These are phyloP conservation scores for Phialophora chinensis DNA, from an alignment of 2,329 filamentous ascomycete species.

Conservation along the genomic window DNA sequence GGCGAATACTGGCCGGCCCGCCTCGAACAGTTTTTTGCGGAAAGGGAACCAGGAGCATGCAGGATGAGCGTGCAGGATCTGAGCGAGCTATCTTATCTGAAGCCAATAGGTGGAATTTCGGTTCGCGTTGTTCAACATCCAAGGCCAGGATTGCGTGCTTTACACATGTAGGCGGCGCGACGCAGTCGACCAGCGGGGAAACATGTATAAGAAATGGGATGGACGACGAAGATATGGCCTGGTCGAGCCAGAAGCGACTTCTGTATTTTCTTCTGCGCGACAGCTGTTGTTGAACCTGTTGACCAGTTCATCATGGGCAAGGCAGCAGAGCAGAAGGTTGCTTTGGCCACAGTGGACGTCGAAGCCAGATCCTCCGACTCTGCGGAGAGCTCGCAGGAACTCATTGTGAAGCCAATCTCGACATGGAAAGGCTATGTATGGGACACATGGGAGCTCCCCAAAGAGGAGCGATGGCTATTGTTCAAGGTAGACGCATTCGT, in stretches of 20 bases:
- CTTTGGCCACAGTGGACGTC: constrained; percentile 14
- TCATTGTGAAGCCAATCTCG: constrained; percentile 40
- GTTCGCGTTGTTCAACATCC: constrained; percentile 17
- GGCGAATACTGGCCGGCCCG: constrained; percentile 13
- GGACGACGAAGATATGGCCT: constrained; percentile 5
- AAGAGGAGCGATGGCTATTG: constrained; percentile 49
- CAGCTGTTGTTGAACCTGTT: background rate
- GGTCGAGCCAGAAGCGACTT: background rate
- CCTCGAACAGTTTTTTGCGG: constrained; percentile 10
- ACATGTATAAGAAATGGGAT: constrained; percentile 16
- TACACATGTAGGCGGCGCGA: background rate
- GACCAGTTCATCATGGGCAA: constrained; percentile 11
- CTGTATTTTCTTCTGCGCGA: constrained; percentile 1
- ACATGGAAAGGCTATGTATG: constrained; percentile 59
- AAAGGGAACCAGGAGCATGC: constrained; percentile 7
- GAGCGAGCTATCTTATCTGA: constrained; percentile 14
- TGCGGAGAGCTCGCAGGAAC: constrained; percentile 21
- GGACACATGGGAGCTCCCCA: constrained; percentile 59
- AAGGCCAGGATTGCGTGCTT: constrained; percentile 21
- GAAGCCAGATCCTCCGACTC: constrained; percentile 18
- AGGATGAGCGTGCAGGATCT: constrained; percentile 2
- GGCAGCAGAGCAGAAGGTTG: constrained; percentile 11
- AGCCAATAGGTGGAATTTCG: constrained; percentile 18
- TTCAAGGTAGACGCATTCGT: constrained; percentile 43
- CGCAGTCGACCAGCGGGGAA: constrained; percentile 12